A percentile compares a stretch with the other conserved stretches of the same genome.
Conservation (phyloP, 2,329 filamentous ascomycete genomes). For the Monosporascus sp. region DNA sequence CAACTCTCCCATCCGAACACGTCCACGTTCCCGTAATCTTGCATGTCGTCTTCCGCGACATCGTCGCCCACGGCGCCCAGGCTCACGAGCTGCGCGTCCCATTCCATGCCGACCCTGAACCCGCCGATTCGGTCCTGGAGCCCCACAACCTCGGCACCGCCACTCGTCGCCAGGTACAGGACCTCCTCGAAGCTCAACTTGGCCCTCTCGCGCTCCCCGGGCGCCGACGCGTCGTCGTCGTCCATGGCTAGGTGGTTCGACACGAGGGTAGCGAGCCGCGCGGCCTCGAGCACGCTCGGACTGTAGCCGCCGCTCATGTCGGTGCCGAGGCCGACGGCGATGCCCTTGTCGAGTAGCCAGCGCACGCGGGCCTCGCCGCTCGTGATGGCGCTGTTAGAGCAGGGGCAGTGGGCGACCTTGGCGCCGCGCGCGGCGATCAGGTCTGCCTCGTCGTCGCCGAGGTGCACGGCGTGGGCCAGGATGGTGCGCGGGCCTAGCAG, state of each 20-base stretch:
- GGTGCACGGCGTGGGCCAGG: slow-evolving; percentile 78
- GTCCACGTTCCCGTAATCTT: slow-evolving; percentile 64
- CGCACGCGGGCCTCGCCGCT: slow-evolving; percentile 74
- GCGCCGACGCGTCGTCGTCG: slow-evolving; percentile 12
- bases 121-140: slow-evolving; percentile 66
- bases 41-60: slow-evolving; percentile 25
- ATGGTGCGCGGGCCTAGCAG: slow-evolving; percentile 71
- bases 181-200: slow-evolving; percentile 83
- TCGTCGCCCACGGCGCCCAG: slow-evolving; percentile 47
- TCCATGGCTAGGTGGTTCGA: slow-evolving; percentile 64
- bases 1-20: slow-evolving; percentile 89
- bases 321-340: slow-evolving; percentile 81
- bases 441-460: slow-evolving; percentile 59
- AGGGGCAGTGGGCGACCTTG: slow-evolving; percentile 81
- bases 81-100: slow-evolving; percentile 80
- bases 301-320: slow-evolving; percentile 88
- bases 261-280: slow-evolving; percentile 73
- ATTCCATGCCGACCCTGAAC: slow-evolving; percentile 83
- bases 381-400: slow-evolving; percentile 77
- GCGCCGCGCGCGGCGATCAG: slow-evolving; percentile 56
- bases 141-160: slow-evolving; percentile 77
- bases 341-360: slow-evolving; percentile 64
- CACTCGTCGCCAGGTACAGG: slow-evolving; percentile 79
- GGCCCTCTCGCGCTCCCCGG: slow-evolving; percentile 35
- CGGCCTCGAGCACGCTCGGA: slow-evolving; percentile 75